Evolutionary conservation across 345 rosid species (phyloP), one percentile per base, ranked within the genome.

Genomic region (Salix udensis): DNA sequence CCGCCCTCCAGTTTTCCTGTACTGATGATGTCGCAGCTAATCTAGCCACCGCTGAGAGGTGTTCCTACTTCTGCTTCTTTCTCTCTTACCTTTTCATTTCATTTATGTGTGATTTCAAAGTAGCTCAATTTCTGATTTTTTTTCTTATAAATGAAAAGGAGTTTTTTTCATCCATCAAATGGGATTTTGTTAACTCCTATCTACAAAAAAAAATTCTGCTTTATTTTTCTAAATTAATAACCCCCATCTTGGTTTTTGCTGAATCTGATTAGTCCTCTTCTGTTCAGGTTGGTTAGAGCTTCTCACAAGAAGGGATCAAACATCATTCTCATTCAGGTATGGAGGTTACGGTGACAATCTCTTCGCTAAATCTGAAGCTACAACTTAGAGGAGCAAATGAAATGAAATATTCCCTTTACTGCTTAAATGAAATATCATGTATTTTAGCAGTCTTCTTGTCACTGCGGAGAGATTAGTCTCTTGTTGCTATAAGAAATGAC

Each of bases 311-410:
- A 89, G 78, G 95, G 94, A 73, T 97, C 98, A 8, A 88, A 92
- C 73, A 89, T 93, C 77, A 84, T 96, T 87, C 99, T 93, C 79
- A 87, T 96, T 84, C 97, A 93, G 97, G 99, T 87, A 58, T 52
- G 24, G 26, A 23, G 2, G 64, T 58, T 58, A 23, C 4, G 48
- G 26, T 67, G 8, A 36, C 21, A 24, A 21, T 67, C 62, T 58
- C 14, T 67, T 34, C 21, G 70, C 70, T 67, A 67, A 19, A 7
- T 67, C 2, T 36, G 26, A 37, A 36, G 26, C 36, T 64, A 15
- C 64, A 58, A 58, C 64, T 9, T 23, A 23, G 18, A 37, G 37
- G 46, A 67, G 23, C 23, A 40, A 8, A 67, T 37, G 14, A 67
- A 37, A 67, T 21, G 46, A 36, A 16, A 21, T 37, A 58, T 58